Base-by-base conservation (phyloP, 768 basidiomycete genomes). In the Sutorius australiensis region DNA sequence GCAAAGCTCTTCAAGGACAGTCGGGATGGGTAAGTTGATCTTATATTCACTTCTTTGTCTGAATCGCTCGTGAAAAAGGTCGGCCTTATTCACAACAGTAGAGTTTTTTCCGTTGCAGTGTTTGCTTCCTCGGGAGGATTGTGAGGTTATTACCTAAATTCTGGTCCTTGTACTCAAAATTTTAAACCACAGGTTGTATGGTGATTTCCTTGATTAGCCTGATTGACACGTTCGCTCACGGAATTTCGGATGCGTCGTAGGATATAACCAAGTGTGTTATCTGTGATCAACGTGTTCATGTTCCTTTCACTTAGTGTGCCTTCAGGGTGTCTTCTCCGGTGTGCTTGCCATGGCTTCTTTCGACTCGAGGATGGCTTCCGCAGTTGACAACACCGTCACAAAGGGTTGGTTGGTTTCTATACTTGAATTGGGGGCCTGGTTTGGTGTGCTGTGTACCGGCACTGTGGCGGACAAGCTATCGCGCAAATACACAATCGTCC, bases 71-170 rank as follows among this genome's bases (percentile, higher is more conserved):
- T 27, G 19, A 17, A 21, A 53, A 53, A 53, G 85, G 78, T 76
- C 51, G 86, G 85, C 8, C 73, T 88, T 33, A 72, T 87, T 4
- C 79, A 80, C 55, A 92, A 92, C 65, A 74, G 80, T 42, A 77
- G 74, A 58, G 73, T 87, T 27, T 83, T 89, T 52, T 73, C 77
- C 27, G 82, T 89, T 48, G 82, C 89, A 13, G 78, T 87, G 17
- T 92, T 90, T 61, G 89, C 88, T 3, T 89, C 87, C 13, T 74
- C 90, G 19, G 89, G 89, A 65, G 87, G 88, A 61, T 68, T 92
- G 77, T 84, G 72, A 61, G 84, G 19, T 14, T 17, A 32, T 24
- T 46, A 17, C 6, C 30, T 45, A n/a, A 14, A 39, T 13, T 21
- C 49, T 28, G 13, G 14, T 42, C 1, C 11, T 13, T n/a, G 33